Conservation (phyloP, 2,329 filamentous ascomycete species). For the Sporothrix pseudoabietina region DNA sequence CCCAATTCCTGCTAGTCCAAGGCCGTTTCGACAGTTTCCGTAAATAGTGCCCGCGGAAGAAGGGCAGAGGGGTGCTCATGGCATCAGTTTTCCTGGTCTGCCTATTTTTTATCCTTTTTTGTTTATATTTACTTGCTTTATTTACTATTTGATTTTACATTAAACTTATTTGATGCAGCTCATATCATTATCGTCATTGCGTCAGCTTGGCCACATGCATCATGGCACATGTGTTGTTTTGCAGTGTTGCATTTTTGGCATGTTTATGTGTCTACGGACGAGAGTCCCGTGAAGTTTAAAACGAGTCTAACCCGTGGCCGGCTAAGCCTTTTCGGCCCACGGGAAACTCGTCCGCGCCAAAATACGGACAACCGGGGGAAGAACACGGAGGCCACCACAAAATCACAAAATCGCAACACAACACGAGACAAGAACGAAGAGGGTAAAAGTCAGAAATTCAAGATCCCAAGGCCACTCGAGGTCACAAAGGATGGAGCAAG, state of each 20-base stretch:
- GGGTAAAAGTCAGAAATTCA: not conserved
- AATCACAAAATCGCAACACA: not conserved
- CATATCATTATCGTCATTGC: not conserved
- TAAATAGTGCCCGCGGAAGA: constrained; percentile 10
- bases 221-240: not conserved
- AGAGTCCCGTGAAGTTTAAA: not conserved
- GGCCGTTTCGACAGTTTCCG: not conserved
- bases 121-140: not conserved
- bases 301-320: not conserved
- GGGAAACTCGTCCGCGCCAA: not conserved
- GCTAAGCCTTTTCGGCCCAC: constrained; percentile 22
- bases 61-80: not conserved
- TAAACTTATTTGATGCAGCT: not conserved
- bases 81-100: not conserved
- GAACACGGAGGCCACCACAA: not conserved
- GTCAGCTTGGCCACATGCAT: not conserved
- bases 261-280: not conserved
- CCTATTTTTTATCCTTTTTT: not conserved
- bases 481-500: not conserved
- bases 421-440: not conserved
- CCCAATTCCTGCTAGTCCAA: constrained; percentile 12
- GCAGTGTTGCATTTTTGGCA: not conserved
- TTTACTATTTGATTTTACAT: not conserved
- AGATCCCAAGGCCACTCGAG: not conserved
- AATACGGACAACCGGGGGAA: constrained; percentile 14